Evolutionary conservation across 139 green algal genomes (phyloP), one percentile per base, ranked within the genome.

Genomic region (Haematococcus sp.): DNA sequence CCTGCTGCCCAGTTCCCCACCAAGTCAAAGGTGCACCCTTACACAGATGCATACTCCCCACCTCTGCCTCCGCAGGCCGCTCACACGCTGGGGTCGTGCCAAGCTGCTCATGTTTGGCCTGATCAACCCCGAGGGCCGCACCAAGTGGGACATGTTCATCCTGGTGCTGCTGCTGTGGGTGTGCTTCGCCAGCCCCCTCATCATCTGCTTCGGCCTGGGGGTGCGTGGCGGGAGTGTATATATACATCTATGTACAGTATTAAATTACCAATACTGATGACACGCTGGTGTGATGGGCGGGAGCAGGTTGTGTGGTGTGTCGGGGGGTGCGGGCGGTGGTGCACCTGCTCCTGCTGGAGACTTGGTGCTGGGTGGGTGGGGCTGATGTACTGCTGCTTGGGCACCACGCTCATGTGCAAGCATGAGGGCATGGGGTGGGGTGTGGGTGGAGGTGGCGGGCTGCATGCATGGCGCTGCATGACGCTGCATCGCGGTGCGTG

Each of bases 71-170:
- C 52, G 20, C 61, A 68, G 61, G 61, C 61, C 61, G 15, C 22
- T 68, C 25, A 68, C 64, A 2, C 43, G 64, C 20, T 27, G 17
- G n/a, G 73, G 75, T 23, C 49, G 58, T 25, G 13, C 71, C 19
- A 27, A 60, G 33, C 73, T 80, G 49, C 74, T 75, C 23, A 7
- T 23, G 1, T 30, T 35, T 27, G 76, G 76, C 3, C 44, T 82
- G 4, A 80, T 87, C 63, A 66, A 64, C 4, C 81, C 76, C 23
- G 76, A 87, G 60, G 75, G 67, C 2, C 67, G 73, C 23, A 76
- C 60, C 43, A 72, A 71, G 28, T 87, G 81, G 81, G 81, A 87
- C 74, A 40, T 84, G n/a, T 76, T 75, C 64, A 82, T 87, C 22
- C 46, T 83, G 70, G 7, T 76, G 34, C 73, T 84, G 69, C 73